Evolutionary conservation across 2,329 filamentous ascomycete genomes (phyloP).

Genomic region (Beauveria australis): DNA sequence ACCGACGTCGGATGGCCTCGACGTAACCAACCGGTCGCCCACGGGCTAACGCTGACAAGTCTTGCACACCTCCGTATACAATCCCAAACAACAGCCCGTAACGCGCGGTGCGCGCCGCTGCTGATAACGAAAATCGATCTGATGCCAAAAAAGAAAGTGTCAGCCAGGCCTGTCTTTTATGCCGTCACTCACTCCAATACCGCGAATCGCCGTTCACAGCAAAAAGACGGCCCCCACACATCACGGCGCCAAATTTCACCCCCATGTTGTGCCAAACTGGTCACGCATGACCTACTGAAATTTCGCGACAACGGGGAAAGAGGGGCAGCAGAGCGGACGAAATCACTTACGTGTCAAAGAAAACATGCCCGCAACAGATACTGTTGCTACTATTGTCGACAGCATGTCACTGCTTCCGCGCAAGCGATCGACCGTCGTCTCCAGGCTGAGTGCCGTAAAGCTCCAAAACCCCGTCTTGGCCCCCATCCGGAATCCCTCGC

Average conservation of each 20-base stretch:
- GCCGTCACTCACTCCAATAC: neutral
- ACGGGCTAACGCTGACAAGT: conserved; percentile 58
- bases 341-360: conserved; percentile 67
- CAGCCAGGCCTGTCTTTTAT: neutral
- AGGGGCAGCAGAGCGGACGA: neutral
- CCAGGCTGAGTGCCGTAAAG: conserved; percentile 67
- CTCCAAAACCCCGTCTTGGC: conserved; percentile 63
- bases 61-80: conserved; percentile 73
- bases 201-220: neutral
- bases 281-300: neutral
- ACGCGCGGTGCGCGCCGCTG: conserved; percentile 68
- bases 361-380: conserved; percentile 79
- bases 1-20: conserved; percentile 50
- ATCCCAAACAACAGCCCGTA: conserved; percentile 73
- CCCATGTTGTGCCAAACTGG: neutral
- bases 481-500: conserved; percentile 72
- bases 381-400: conserved; percentile 72
- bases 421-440: conserved; percentile 75
- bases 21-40: conserved; percentile 70
- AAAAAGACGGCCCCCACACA: neutral
- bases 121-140: conserved; percentile 75
- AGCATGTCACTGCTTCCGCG: conserved; percentile 64
- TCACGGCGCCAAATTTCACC: neutral
- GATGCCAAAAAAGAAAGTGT: neutral
- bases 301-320: neutral